phyloP scores from a whole-genome alignment of 2,329 filamentous ascomycete genomes.

The Gnomoniopsis sp. region DNA sequence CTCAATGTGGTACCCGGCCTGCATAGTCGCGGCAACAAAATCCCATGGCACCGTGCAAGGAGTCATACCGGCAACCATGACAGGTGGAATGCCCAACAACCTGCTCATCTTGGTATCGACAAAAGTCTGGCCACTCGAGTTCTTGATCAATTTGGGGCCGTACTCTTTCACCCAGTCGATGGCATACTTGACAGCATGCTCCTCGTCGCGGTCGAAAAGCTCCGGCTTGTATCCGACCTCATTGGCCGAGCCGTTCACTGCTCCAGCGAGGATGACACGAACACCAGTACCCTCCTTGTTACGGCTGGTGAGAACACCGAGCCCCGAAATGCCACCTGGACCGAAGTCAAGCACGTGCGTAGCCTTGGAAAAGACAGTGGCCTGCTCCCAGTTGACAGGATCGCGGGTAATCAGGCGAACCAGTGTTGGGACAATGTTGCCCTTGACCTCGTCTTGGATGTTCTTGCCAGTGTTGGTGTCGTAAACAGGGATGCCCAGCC shows the following conservation, averaged over 20 bases:
- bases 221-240: slow-evolving; percentile 98
- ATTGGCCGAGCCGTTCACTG: slow-evolving; percentile 83
- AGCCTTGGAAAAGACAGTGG: slow-evolving; percentile 83
- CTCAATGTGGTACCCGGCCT: slow-evolving; percentile 91
- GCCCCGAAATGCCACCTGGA: slow-evolving; percentile 91
- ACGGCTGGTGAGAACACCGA: slow-evolving; percentile 93
- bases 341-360: slow-evolving; percentile 97
- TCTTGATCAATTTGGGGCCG: slow-evolving; percentile 87
- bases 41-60: slow-evolving; percentile 86
- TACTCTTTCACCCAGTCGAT: slow-evolving; percentile 98
- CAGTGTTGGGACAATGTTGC: slow-evolving; percentile 81
- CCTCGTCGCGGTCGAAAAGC: slow-evolving; percentile 92
- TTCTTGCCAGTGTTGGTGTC: slow-evolving; percentile 89
- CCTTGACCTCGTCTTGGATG: slow-evolving; percentile 64
- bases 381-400: slow-evolving; percentile 92
- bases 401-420: slow-evolving; percentile 93
- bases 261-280: slow-evolving; percentile 88
- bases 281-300: slow-evolving; percentile 99
- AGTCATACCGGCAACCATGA: slow-evolving; percentile 94
- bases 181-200: slow-evolving; percentile 91
- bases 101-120: slow-evolving; percentile 97
- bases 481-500: slow-evolving; percentile 80
- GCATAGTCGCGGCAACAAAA: slow-evolving; percentile 90
- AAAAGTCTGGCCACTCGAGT: slow-evolving; percentile 81
- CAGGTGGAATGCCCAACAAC: slow-evolving; percentile 76